Conservation (phyloP, 192 early-diverging fungal species). For the Lobosporangium transversale region DNA sequence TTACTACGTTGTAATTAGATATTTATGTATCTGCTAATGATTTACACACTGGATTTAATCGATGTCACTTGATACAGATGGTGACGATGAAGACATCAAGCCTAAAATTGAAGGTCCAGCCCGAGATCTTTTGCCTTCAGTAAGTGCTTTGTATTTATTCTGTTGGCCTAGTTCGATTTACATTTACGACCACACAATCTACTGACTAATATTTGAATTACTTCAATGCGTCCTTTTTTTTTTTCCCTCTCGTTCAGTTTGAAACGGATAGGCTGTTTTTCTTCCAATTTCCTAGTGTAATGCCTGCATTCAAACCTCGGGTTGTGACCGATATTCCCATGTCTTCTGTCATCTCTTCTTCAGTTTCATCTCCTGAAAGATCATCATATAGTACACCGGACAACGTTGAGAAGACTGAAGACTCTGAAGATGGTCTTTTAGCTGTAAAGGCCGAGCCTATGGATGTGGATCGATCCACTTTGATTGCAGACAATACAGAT, state of each 20-base stretch:
- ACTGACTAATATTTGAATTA: too few relatives aligned
- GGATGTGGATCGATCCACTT: slow-evolving; percentile 29
- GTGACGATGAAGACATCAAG: slow-evolving; percentile 32
- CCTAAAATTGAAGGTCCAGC: slow-evolving; percentile 37
- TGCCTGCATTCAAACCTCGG: slow-evolving; percentile 63
- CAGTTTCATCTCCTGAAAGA: slow-evolving; percentile 20
- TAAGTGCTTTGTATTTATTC: slow-evolving; percentile 1
- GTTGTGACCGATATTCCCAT: slow-evolving; percentile 26
- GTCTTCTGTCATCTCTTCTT: slow-evolving; percentile 13
- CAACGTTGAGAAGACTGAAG: slow-evolving; percentile 7
- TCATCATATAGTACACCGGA: slow-evolving; percentile 24
- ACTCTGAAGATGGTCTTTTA: slow-evolving; percentile 41
- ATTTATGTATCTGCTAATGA: too few relatives aligned
- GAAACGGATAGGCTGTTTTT: slow-evolving; percentile 60
- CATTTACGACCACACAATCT: too few relatives aligned
- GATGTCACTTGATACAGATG: too few relatives aligned
- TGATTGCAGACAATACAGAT: slow-evolving; percentile 16
- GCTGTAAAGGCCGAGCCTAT: slow-evolving; percentile 43
- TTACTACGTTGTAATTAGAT: too few relatives aligned
- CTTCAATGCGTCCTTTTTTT: too few relatives aligned
- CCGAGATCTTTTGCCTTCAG: slow-evolving; percentile 32
- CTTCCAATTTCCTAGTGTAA: slow-evolving; percentile 70
- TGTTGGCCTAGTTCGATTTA: too few relatives aligned
- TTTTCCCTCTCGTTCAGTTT: too few relatives aligned
- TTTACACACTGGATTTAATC: too few relatives aligned